These are phyloP conservation scores for Tetracentron sinense DNA, from an alignment of 164 flowering plant genomes.

Conservation along the genomic window DNA sequence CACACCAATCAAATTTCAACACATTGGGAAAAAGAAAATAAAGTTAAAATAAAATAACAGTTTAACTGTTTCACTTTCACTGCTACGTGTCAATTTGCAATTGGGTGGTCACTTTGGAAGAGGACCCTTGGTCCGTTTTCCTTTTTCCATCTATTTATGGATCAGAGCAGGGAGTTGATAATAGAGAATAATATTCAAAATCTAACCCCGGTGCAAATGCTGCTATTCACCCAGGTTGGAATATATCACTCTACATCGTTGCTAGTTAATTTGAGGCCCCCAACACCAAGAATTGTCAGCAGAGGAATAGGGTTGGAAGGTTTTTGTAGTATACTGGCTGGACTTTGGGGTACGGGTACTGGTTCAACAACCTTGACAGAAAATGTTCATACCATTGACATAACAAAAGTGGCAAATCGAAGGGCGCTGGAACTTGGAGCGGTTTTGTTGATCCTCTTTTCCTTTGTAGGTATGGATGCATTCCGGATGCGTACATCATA, in stretches of 20 bases:
- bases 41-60: no score
- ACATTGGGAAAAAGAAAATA: no score
- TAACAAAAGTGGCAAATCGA: slow-evolving; percentile 76
- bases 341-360: slow-evolving; percentile 91
- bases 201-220: slow-evolving; percentile 5
- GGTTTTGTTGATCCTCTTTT: slow-evolving; percentile 55
- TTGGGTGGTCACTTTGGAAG: no score
- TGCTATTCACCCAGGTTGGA: slow-evolving; percentile 55
- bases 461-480: slow-evolving; percentile 55
- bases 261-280: slow-evolving; percentile 54
- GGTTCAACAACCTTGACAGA: slow-evolving; percentile 88
- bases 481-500: background rate
- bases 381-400: slow-evolving; percentile 64
- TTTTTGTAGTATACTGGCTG: slow-evolving; percentile 77
- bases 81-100: no score
- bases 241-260: slow-evolving; percentile 71
- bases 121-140: no score
- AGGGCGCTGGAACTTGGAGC: slow-evolving; percentile 72
- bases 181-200: background rate
- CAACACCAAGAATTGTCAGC: slow-evolving; percentile 79
- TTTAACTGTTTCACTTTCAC: no score
- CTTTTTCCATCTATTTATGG: background rate
- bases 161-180: background rate
- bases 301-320: slow-evolving; percentile 95
- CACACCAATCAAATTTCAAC: no score